Evolutionary conservation across 208 protist species (phyloP), one percentile per base, ranked within the genome.

Genomic region (Trypanosoma melophagium): DNA sequence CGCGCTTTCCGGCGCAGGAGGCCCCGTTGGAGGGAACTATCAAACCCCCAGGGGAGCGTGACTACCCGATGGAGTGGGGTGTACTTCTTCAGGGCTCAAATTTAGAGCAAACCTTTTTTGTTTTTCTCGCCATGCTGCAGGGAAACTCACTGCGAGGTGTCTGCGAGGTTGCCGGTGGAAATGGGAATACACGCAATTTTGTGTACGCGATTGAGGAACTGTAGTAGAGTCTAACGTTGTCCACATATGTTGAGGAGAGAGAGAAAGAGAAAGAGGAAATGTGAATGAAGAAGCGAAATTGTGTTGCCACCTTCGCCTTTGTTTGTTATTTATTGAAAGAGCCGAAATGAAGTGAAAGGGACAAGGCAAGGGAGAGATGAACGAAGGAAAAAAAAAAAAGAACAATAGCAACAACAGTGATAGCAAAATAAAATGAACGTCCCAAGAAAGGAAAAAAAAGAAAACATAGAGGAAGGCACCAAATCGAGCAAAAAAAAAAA

Each of bases 61-160:
- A 96, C 47, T 92, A 89, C 71, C 85, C 90, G 21, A 90, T 96
- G 80, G 90, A 96, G 75, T 96, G 87, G 86, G 86, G 77, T 40
- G 83, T 91, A 14, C 75, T 87, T 40, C 71, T 96, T 7, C 75
- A 83, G 44, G 71, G 71, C 17, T 53, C 60, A 19, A 77, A 76
- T 52, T 86, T 77, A 0, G 83, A 90, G 64, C 81, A 86, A 41
- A 63, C 80, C 49, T 90, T 92, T 57, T 96, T 88, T 63, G 74
- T 91, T 19, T 96, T 96, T 72, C 69, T 89, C 31, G 90, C 77
- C 5, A 83, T 87, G 62, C 72, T 96, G 40, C 90, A 96, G 60
- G 90, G 90, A 40, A 92, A 96, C 75, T 83, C 90, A 45, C 72
- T 96, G 47, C 87, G 86, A 17, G 90, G 90, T 19, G 81, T 90